Conservation (phyloP, 2,329 filamentous ascomycete species). For the Geosmithia flava region DNA sequence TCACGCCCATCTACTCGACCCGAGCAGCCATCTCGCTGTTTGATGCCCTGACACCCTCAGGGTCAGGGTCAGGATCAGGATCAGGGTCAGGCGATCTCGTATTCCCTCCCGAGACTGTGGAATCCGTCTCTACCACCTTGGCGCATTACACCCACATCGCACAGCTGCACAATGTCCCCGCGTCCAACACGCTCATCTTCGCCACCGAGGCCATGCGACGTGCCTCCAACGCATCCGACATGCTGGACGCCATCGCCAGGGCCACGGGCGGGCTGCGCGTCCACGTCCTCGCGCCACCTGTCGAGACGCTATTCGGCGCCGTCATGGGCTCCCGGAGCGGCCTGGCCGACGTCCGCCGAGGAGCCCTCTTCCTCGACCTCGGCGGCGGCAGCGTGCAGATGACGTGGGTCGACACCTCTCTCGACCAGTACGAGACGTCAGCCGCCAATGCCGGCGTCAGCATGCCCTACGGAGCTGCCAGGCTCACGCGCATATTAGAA, state of each 20-base stretch:
- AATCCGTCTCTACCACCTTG: slow-evolving; percentile 53
- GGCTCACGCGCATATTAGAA: slow-evolving; percentile 35
- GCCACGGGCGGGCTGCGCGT: slow-evolving; percentile 55
- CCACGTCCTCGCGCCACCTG: slow-evolving; percentile 60
- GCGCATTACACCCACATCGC: slow-evolving; percentile 62
- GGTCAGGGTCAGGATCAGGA: slow-evolving; percentile 7
- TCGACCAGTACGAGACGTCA: slow-evolving; percentile 32
- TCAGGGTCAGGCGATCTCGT: slow-evolving; percentile 8
- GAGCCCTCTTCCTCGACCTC: slow-evolving; percentile 75
- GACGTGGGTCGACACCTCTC: slow-evolving; percentile 44
- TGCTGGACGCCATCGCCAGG: slow-evolving; percentile 51
- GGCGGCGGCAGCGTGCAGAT: slow-evolving; percentile 62
- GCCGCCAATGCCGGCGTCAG: slow-evolving; percentile 43
- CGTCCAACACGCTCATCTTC: slow-evolving; percentile 56
- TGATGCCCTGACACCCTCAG: slow-evolving; percentile 55
- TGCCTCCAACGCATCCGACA: slow-evolving; percentile 59
- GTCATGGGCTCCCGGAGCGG: slow-evolving; percentile 67
- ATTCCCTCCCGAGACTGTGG: slow-evolving; percentile 46
- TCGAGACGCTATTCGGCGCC: slow-evolving; percentile 74
- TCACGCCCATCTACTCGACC: slow-evolving; percentile 67
- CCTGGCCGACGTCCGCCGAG: slow-evolving; percentile 32
- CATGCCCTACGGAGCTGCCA: slow-evolving; percentile 49
- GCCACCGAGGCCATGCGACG: slow-evolving; percentile 84
- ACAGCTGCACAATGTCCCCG: slow-evolving; percentile 52
- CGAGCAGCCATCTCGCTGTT: slow-evolving; percentile 77